Evolutionary conservation across 2,329 filamentous ascomycete species (phyloP), one percentile per base, ranked within the genome.

Genomic region (Fusarium paranaense): DNA sequence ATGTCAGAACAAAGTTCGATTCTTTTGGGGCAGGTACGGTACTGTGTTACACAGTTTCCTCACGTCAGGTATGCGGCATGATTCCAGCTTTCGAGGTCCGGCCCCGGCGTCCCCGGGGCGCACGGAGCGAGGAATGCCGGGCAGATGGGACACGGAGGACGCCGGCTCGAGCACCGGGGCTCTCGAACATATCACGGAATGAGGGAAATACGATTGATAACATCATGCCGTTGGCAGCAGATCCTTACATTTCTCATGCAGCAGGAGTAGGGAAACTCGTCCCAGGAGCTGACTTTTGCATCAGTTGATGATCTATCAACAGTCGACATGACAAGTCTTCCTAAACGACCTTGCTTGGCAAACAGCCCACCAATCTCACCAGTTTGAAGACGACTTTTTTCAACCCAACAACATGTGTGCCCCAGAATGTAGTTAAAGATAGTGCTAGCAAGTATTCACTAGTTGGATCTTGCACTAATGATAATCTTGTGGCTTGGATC

Each of bases 131-230:
- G 35, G 47, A 65, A 57, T 64, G 62, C 62, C 73, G 61, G 64
- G 62, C 56, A 71, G 58, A 67, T 71, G 54, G 59, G 27, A 64
- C 38, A 62, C 67, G 64, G 67, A 65, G 42, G 64, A 71, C 71
- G 62, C 71, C 65, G 64, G 54, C 16, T 8, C 22, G 22, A 37
- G n/a, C 35, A 18, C 62, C 47, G 65, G 35, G 35, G 58, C 68
- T 72, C 64, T 74, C 64, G 64, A 74, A 72, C 71, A 59, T 69
- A 57, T 62, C n/a, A 59, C 58, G 72, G 72, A 74, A 74, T 74
- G 65, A 27, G 32, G 20, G 50, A 58, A 66, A 72, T 67, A 37
- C 40, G 50, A 27, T 62, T 38, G 37, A 62, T 64, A 50, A 40
- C 52, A 56, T 63, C 57, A 63, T 59, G 37, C 37, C 47, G 57